Conservation (phyloP, 2,329 filamentous ascomycete genomes). For the Pseudodiploospora longispora region DNA sequence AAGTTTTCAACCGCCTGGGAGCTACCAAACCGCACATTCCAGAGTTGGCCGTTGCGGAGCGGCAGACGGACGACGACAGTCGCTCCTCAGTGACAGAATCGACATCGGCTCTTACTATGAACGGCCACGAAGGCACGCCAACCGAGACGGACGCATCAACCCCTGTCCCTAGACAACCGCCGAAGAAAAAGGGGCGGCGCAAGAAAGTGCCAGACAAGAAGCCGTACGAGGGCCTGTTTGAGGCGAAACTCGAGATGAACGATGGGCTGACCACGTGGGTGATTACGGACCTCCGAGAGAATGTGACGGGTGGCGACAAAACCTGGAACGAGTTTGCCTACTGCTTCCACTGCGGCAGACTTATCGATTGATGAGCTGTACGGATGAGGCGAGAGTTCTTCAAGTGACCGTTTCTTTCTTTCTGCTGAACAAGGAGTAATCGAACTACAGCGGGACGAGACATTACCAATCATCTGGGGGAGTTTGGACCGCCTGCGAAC, state of each 20-base stretch:
- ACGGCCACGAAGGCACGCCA: slow-evolving; percentile 18
- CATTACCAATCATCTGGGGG: too few species aligned
- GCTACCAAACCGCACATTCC: slow-evolving; percentile 40
- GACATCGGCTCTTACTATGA: slow-evolving; percentile 17
- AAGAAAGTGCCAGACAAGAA: slow-evolving; percentile 30
- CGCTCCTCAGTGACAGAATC: slow-evolving; percentile 21
- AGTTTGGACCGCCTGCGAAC: too few species aligned
- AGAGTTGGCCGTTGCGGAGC: slow-evolving; percentile 30
- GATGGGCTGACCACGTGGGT: slow-evolving; percentile 41
- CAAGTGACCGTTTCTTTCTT: too few species aligned
- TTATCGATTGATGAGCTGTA: slow-evolving; percentile 31
- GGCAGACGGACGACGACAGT: slow-evolving; percentile 24
- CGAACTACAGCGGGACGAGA: too few species aligned
- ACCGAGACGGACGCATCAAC: slow-evolving; percentile 23
- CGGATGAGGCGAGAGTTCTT: too few species aligned
- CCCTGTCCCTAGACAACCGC: slow-evolving; percentile 17
- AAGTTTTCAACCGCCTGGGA: slow-evolving; percentile 42
- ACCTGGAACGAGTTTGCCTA: slow-evolving; percentile 42
- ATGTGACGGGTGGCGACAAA: slow-evolving; percentile 40
- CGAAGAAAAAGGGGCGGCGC: slow-evolving; percentile 28
- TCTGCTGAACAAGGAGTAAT: too few species aligned
- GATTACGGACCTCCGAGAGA: slow-evolving; percentile 42
- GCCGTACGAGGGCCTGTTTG: slow-evolving; percentile 45
- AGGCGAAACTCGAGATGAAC: slow-evolving; percentile 40
- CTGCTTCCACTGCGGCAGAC: slow-evolving; percentile 43